These are phyloP conservation scores for Talaromyces sp. DNA, from an alignment of 2,329 filamentous ascomycete genomes.

Conservation along the genomic window DNA sequence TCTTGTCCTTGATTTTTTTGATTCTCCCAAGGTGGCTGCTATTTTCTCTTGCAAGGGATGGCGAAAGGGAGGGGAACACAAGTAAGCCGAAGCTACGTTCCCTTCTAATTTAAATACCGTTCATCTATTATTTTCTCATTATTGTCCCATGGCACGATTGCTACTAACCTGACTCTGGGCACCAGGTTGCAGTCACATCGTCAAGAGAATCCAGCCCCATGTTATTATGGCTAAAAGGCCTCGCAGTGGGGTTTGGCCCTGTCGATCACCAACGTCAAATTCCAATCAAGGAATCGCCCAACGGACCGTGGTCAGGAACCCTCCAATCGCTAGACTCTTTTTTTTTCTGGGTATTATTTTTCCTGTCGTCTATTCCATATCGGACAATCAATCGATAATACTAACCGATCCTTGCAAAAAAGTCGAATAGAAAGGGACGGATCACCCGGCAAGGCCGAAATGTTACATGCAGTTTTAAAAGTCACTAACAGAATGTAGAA, in stretches of 20 bases:
- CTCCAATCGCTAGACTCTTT: neutral
- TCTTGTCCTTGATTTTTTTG: neutral
- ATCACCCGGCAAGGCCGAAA: neutral
- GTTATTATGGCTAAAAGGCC: neutral
- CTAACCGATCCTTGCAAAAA: neutral
- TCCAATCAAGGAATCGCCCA: neutral
- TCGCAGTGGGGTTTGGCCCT: neutral
- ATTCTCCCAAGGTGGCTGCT: neutral
- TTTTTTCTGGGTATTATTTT: neutral
- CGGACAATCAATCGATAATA: neutral
- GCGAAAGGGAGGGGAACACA: neutral
- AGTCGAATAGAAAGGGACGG: neutral
- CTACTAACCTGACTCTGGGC: neutral
- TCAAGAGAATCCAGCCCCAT: neutral
- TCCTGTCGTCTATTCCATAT: neutral
- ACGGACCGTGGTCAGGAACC: neutral
- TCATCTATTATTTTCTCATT: neutral
- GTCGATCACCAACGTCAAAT: neutral
- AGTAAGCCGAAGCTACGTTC: neutral
- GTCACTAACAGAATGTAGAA: neutral
- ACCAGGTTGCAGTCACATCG: neutral
- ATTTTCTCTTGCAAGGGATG: neutral
- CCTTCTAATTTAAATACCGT: neutral
- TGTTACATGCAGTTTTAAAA: neutral
- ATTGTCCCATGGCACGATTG: neutral